Base-by-base conservation (phyloP, 495 filamentous ascomycete genomes). In the Aspergillus campestris region DNA sequence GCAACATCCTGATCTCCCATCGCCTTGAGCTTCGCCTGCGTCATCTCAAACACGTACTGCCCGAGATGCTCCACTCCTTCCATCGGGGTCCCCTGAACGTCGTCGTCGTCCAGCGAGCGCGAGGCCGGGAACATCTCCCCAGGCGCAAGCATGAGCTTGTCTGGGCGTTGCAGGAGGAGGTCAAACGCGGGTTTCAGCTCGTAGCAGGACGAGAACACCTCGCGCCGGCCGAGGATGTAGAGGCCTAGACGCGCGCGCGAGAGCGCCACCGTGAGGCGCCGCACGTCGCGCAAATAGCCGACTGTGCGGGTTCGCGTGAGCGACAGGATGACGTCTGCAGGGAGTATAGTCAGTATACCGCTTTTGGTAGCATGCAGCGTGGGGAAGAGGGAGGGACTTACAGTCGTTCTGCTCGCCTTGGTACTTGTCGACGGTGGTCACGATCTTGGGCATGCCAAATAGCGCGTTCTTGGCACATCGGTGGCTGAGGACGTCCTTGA, bases 361-460 rank as follows among this genome's bases (percentile, higher is more conserved):
- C 8, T 45, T 42, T 33, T 47, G 39, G 41, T 41, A 45, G 34
- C 7, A 34, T 14, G 9, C 36, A 1, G 45, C 7, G 4, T 31
- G 41, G 32, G 13, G 28, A 27, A 40, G 11, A 15, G 29, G 29
- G 18, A 36, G 31, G 45, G 55, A 78, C 86, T 78, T 69, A 94
- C 89, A 97, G 57, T 96, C 92, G 66, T 97, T 99, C 69, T 99
- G 92, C 73, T 97, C 94, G 52, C 92, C 92, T 70, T 99, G 92
- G 55, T 96, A 99, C 62, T 94, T 94, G 65, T 99, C 92, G 44
- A 99, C 94, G 12, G 94, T 97, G 1, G 85, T 87, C 24, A 99
- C 88, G 38, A 86, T 82, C 61, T 83, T 84, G 33, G 92, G 92
- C 68, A 95, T 66, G 8, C 94, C 90, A 66, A 99, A 99, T 27